A percentile compares a stretch with the other conserved stretches of the same genome.
Evolutionary conservation across 768 basidiomycete species (phyloP).

Genomic region (Clavaria fumosa): DNA sequence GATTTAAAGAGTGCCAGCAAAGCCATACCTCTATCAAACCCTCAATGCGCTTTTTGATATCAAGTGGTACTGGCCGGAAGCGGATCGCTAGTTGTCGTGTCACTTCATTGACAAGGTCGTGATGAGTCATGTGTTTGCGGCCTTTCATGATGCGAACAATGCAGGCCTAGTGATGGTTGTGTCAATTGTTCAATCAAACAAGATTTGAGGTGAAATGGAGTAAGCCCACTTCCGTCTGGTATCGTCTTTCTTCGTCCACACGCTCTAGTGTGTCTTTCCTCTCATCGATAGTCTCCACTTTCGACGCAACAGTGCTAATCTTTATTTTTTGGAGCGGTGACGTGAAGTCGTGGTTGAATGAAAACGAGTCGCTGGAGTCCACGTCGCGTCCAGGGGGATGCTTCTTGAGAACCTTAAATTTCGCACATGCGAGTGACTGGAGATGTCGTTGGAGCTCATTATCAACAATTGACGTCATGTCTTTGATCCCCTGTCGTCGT

Average conservation of each 20-base stretch:
- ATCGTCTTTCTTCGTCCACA: constrained; percentile 81
- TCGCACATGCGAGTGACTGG: constrained; percentile 91
- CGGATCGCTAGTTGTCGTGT: constrained; percentile 71
- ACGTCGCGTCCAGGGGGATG: constrained; percentile 82
- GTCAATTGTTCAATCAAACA: no score
- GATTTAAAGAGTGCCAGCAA: neutral
- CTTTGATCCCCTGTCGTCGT: constrained; percentile 65
- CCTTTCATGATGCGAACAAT: constrained; percentile 98
- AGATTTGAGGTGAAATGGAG: constrained; percentile 2
- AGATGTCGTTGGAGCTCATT: constrained; percentile 78
- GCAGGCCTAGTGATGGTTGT: constrained; percentile 65
- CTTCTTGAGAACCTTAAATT: constrained; percentile 84
- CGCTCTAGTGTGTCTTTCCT: constrained; percentile 79
- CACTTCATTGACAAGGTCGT: constrained; percentile 81
- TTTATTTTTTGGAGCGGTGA: constrained; percentile 82
- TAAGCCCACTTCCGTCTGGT: constrained; percentile 65
- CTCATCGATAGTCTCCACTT: constrained; percentile 77
- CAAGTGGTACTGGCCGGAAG: constrained; percentile 73
- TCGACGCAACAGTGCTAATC: constrained; percentile 77
- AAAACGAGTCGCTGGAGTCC: constrained; percentile 59
- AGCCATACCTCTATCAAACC: constrained; percentile 72
- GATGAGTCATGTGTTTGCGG: constrained; percentile 77
- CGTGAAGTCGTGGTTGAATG: constrained; percentile 75
- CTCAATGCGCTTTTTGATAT: constrained; percentile 91
- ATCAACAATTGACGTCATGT: constrained; percentile 59